These are phyloP conservation scores for Sphaerulina musiva DNA, from an alignment of 2,329 filamentous ascomycete genomes.

Conservation along the genomic window DNA sequence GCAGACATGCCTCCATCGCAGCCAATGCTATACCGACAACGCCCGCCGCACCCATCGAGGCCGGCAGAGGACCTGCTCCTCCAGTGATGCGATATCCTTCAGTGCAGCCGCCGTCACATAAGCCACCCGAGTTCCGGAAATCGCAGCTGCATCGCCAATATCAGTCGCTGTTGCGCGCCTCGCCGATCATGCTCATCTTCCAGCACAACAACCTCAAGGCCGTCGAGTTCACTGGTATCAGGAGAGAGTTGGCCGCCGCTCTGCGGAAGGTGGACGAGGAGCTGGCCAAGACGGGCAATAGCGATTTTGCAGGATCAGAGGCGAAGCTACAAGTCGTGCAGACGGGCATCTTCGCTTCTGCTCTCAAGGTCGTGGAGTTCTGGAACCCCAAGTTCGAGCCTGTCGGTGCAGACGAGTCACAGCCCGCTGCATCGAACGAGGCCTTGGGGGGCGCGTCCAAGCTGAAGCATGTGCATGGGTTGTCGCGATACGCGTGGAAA, in stretches of 20 bases:
- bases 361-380: conserved; percentile 80
- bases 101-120: conserved; percentile 80
- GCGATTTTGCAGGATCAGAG: conserved; percentile 38
- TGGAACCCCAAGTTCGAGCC: conserved; percentile 43
- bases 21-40: conserved; percentile 44
- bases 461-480: conserved; percentile 45
- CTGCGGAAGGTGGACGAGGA: conserved; percentile 59
- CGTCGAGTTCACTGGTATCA: conserved; percentile 65
- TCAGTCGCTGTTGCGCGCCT: conserved; percentile 77
- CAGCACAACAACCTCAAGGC: conserved; percentile 72
- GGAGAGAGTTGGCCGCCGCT: conserved; percentile 60
- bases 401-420: not conserved
- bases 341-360: conserved; percentile 80
- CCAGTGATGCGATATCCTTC: conserved; percentile 50
- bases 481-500: conserved; percentile 51
- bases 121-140: conserved; percentile 79
- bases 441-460: conserved; percentile 25
- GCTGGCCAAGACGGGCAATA: conserved; percentile 54
- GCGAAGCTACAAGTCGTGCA: conserved; percentile 74
- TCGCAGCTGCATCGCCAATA: conserved; percentile 82
- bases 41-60: conserved; percentile 47
- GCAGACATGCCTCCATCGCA: conserved; percentile 43
- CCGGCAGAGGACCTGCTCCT: conserved; percentile 31
- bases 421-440: conserved; percentile 16
- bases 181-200: conserved; percentile 80